Evolutionary conservation across 2,329 filamentous ascomycete genomes (phyloP).

Genomic region (Microcera coccophila): DNA sequence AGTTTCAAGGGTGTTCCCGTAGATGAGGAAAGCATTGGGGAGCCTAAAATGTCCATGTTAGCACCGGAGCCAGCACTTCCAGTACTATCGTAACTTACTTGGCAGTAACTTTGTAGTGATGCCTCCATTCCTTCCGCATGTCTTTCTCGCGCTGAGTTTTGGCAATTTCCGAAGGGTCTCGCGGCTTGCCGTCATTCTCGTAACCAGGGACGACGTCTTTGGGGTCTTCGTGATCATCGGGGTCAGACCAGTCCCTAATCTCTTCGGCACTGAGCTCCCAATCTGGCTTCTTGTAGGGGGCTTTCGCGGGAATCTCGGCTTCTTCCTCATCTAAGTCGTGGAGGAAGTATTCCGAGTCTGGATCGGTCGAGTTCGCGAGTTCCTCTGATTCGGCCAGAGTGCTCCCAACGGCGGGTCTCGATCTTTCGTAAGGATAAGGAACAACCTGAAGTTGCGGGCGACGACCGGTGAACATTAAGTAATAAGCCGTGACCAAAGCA

Average conservation of each 20-base stretch:
- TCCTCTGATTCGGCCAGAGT: not conserved
- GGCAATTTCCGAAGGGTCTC: slow-evolving; percentile 31
- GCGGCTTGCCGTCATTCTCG: slow-evolving; percentile 34
- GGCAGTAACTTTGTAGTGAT: slow-evolving; percentile 38
- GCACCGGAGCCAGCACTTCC: slow-evolving; percentile 14
- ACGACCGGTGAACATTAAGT: slow-evolving; percentile 39
- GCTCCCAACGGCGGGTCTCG: not conserved
- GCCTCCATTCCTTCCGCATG: slow-evolving; percentile 38
- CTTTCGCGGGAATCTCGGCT: not conserved
- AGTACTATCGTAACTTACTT: slow-evolving; percentile 33
- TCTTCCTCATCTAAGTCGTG: slow-evolving; percentile 1
- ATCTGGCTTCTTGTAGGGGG: slow-evolving; percentile 11
- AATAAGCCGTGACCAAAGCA: slow-evolving; percentile 41
- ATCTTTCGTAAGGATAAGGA: slow-evolving; percentile 19
- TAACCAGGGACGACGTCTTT: slow-evolving; percentile 35
- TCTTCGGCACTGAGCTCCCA: slow-evolving; percentile 37
- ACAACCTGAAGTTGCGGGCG: slow-evolving; percentile 34
- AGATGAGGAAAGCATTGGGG: slow-evolving; percentile 49
- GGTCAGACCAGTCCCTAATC: slow-evolving; percentile 35
- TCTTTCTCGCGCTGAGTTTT: slow-evolving; percentile 42
- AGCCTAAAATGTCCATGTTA: slow-evolving; percentile 33
- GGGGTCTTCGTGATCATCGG: slow-evolving; percentile 33
- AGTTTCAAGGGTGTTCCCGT: slow-evolving; percentile 51
- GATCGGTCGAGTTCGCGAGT: not conserved
- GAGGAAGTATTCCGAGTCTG: not conserved